Evolutionary conservation across 2,329 filamentous ascomycete species (phyloP).

Genomic region (Coniochaeta pulveracea): DNA sequence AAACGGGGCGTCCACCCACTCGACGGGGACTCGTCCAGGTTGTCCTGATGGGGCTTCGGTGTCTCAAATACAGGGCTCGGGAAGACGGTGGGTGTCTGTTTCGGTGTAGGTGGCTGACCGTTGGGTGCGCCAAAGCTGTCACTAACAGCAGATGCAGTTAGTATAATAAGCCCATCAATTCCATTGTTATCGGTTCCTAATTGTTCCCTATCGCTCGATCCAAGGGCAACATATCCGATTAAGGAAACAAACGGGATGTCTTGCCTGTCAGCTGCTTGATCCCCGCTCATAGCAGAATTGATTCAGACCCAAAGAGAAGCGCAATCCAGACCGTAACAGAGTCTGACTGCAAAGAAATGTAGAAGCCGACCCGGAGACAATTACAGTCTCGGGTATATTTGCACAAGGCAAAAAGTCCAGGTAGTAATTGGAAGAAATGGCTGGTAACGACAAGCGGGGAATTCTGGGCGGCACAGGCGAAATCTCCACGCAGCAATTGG

Average conservation of each 20-base stretch:
- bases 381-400: too few species aligned
- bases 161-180: conserved; percentile 26
- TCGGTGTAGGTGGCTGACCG: conserved; percentile 48
- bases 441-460: neutral
- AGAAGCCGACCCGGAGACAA: too few species aligned
- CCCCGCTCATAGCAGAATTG: conserved; percentile 50
- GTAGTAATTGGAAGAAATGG: neutral
- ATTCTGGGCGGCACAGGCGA: neutral
- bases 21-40: conserved; percentile 30
- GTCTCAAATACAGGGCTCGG: conserved; percentile 47
- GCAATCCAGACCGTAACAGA: conserved; percentile 1
- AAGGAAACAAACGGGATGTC: conserved; percentile 18
- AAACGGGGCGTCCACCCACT: conserved; percentile 49
- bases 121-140: conserved; percentile 52
- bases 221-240: too few species aligned
- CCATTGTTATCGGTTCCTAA: too few species aligned
- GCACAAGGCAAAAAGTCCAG: neutral
- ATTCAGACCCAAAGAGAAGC: conserved; percentile 2
- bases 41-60: conserved; percentile 34
- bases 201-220: too few species aligned
- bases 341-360: neutral
- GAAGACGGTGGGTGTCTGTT: conserved; percentile 43
- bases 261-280: conserved; percentile 41
- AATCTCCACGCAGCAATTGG: neutral
- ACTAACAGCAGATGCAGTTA: conserved; percentile 12